Conservation (phyloP, 176 grass and related monocot species). For the Lolium multiflorum region DNA sequence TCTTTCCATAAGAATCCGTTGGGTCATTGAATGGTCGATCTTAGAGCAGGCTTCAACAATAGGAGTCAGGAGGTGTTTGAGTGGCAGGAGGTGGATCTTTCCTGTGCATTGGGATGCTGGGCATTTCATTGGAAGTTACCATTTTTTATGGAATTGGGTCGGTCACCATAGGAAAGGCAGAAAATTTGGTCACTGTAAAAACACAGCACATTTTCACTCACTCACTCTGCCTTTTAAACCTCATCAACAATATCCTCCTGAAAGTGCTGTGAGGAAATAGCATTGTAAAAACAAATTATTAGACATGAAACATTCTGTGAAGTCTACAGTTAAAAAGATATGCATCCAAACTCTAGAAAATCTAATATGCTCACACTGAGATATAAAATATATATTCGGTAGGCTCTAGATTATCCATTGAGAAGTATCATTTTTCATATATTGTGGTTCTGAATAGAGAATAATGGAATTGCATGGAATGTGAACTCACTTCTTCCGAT, state of each 20-base stretch:
- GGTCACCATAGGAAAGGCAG: too few relatives aligned
- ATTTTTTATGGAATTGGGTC: too few relatives aligned
- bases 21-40: too few relatives aligned
- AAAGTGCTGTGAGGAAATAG: background rate
- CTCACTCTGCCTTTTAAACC: background rate
- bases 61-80: too few relatives aligned
- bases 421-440: background rate
- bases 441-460: background rate
- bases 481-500: background rate
- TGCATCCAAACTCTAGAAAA: background rate
- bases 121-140: too few relatives aligned
- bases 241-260: background rate
- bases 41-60: too few relatives aligned
- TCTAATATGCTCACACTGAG: background rate
- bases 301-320: background rate
- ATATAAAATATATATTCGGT: background rate
- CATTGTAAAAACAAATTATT: background rate
- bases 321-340: background rate
- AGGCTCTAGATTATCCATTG: background rate
- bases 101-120: too few relatives aligned
- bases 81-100: too few relatives aligned
- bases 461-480: background rate
- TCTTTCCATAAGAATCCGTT: too few relatives aligned
- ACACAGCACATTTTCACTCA: too few relatives aligned
- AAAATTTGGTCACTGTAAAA: too few relatives aligned